Base-by-base conservation (phyloP, 352 stramenopile genomes). In the Globisporangium irregulare region DNA sequence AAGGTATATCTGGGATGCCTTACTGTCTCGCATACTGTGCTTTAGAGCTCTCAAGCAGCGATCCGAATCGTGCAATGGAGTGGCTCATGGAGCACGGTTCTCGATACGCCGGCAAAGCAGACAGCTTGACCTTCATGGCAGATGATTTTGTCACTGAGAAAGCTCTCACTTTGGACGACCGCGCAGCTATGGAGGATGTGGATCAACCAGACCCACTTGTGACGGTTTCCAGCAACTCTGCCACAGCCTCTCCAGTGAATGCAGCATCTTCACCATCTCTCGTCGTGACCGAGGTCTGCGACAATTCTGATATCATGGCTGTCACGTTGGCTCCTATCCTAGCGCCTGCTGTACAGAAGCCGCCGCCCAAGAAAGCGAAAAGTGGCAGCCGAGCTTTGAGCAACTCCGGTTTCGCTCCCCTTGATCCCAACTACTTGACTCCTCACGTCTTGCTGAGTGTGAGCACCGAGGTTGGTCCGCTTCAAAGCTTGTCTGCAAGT, bases 61-160 rank as follows among this genome's bases (percentile, higher is more conserved):
- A 96, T 65, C 84, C 87, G 3, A 94, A 96, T 57, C 83, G 85
- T 32, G 84, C 89, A 1, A 93, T 95, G 85, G 89, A 95, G 72
- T 96, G 89, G 89, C 68, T 96, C 9, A 93, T 96, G 78, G 89
- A 96, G 62, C 80, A 94, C 29, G 89, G 89, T 14, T 72, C 53
- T 7, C 80, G 76, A 8, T 95, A 92, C 59, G 59, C 76, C 0
- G 77, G 92, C 18, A 85, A 81, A 54, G 64, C 72, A 25, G 81
- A 89, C n/a, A 76, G 64, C 1, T 29, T 93, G 20, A 43, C 75
- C 10, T 34, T 90, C 12, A 59, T 93, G 22, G 71, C 59, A 0
- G 86, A 93, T 29, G 58, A 70, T 0, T 87, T 93, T 61, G 76
- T 70, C 15, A 76, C 77, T 6, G 79, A 85, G 25, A 83, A 70